Conservation (phyloP, 108 stramenopile genomes). For the Skeletonema tropicum region DNA sequence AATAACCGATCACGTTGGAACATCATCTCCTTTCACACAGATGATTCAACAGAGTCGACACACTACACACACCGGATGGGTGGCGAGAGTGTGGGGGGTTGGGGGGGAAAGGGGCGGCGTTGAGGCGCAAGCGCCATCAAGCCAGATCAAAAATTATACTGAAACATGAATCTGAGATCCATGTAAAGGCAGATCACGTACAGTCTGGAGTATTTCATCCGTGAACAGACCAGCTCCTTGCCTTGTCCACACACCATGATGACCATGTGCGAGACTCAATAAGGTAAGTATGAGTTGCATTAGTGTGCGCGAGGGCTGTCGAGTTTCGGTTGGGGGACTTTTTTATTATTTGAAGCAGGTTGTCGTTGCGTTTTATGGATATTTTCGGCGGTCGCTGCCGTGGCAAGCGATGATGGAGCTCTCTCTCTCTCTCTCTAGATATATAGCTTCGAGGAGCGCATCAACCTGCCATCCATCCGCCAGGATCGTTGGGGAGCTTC, state of each 20-base stretch:
- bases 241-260: slow-evolving; percentile 60
- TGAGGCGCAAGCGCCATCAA: slow-evolving; percentile 86
- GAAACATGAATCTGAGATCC: slow-evolving; percentile 68
- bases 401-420: no score
- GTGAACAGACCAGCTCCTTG: slow-evolving; percentile 80
- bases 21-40: no score
- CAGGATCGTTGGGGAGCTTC: no score
- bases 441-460: no score
- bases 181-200: slow-evolving; percentile 74
- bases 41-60: no score
- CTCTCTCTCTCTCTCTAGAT: no score
- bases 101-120: slow-evolving; percentile 61
- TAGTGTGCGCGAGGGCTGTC: neutral
- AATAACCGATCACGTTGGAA: no score
- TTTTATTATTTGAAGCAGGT: neutral
- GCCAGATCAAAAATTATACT: slow-evolving; percentile 84
- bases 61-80: neutral
- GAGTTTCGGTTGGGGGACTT: neutral
- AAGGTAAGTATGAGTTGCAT: slow-evolving; percentile 73
- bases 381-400: no score
- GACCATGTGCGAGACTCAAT: slow-evolving; percentile 66
- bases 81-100: neutral
- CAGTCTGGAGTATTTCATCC: slow-evolving; percentile 68
- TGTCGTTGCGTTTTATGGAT: neutral
- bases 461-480: no score